Evolutionary conservation across 2,329 filamentous ascomycete species (phyloP).

Genomic region (Cadophora sp.): DNA sequence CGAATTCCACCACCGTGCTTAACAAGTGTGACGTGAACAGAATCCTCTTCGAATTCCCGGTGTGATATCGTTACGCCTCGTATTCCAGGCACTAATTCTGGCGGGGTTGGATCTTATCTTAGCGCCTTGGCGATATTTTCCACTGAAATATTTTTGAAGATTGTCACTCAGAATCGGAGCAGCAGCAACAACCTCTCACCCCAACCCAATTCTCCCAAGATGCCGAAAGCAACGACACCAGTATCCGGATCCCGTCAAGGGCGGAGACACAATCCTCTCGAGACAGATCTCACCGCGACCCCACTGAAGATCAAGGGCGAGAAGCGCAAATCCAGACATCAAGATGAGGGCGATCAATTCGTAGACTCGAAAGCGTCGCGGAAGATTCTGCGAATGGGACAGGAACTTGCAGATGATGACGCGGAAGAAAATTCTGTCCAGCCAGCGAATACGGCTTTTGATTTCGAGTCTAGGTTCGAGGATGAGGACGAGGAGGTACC

Average conservation of each 20-base stretch:
- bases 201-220: slow-evolving; percentile 47
- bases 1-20: too few relatives aligned
- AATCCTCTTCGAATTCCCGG: too few relatives aligned
- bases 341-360: slow-evolving; percentile 70
- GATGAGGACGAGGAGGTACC: slow-evolving; percentile 58
- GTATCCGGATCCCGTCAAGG: slow-evolving; percentile 61
- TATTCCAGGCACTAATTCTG: slow-evolving; percentile 2
- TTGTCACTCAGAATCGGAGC: neutral
- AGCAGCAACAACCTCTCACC: neutral
- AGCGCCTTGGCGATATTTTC: slow-evolving; percentile 27
- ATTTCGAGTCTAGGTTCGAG: slow-evolving; percentile 78
- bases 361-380: slow-evolving; percentile 88
- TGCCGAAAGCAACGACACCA: slow-evolving; percentile 80
- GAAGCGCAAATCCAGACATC: slow-evolving; percentile 68
- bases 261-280: slow-evolving; percentile 87
- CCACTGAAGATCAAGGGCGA: slow-evolving; percentile 76
- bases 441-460: slow-evolving; percentile 70
- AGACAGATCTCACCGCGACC: slow-evolving; percentile 81
- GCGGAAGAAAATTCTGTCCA: slow-evolving; percentile 54
- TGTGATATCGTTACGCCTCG: neutral
- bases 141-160: slow-evolving; percentile 25
- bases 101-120: slow-evolving; percentile 27
- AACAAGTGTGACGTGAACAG: too few relatives aligned
- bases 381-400: slow-evolving; percentile 88
- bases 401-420: slow-evolving; percentile 87